Percentiles rank a stretch among this genome's conserved stretches.
These are phyloP conservation scores for Hibiscus tridactylites DNA, from an alignment of 345 rosid genomes.

Conservation along the genomic window DNA sequence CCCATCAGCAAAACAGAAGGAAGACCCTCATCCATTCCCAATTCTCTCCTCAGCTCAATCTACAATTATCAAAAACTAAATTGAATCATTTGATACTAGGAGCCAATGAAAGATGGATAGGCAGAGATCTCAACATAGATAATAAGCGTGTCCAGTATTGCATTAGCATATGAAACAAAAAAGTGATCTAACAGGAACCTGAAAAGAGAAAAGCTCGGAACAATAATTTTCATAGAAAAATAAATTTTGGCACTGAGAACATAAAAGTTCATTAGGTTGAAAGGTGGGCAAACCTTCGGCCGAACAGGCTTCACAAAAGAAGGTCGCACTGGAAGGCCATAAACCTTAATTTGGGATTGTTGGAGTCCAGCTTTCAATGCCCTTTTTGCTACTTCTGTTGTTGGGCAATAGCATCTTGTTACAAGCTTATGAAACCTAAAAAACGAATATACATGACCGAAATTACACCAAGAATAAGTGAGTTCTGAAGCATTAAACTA, in stretches of 20 bases:
- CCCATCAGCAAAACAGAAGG: constrained; percentile 98
- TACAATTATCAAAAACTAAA: constrained; percentile 14
- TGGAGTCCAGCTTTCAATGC: constrained; percentile 82
- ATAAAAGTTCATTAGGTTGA: not conserved
- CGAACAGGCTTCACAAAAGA: constrained; percentile 90
- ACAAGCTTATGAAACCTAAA: constrained; percentile 99
- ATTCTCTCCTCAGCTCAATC: constrained; percentile 72
- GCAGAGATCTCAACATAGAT: not conserved
- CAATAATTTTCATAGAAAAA: not conserved
- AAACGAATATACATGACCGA: constrained; percentile 9
- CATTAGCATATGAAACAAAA: not conserved
- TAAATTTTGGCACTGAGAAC: not conserved
- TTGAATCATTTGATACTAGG: not conserved
- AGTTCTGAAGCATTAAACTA: not conserved
- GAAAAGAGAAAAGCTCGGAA: not conserved
- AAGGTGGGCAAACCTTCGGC: constrained; percentile 55
- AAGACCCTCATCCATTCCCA: constrained; percentile 86
- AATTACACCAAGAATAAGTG: constrained; percentile 4
- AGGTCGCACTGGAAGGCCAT: constrained; percentile 96
- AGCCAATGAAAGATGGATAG: constrained; percentile 6
- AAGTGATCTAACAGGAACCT: not conserved
- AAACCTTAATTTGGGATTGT: constrained; percentile 80
- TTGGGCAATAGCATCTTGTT: constrained; percentile 95
- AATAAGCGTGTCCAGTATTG: not conserved
- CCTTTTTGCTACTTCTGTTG: constrained; percentile 81